Evolutionary conservation across 2,329 filamentous ascomycete species (phyloP), one percentile per base, ranked within the genome.

Genomic region (Fusarium pilosicola): DNA sequence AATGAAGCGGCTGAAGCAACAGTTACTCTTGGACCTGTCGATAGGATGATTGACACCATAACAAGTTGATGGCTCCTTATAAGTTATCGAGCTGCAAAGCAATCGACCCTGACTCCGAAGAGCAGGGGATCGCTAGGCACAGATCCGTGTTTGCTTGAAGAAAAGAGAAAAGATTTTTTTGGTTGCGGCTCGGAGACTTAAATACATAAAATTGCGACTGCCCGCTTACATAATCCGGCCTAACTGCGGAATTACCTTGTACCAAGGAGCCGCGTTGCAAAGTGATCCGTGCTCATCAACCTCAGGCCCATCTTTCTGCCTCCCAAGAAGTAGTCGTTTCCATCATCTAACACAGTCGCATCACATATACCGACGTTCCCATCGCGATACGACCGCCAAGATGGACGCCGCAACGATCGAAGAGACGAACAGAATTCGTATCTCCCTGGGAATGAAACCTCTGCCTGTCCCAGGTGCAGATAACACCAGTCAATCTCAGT

Each of bases 1-100:
- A 93, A 87, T 90, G 89, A 88, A 89, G 89, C 88, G 87, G 85
- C 85, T 84, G 84, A 83, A 86, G 85, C 83, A 86, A 86, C 85
- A 84, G 85, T 96, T 89, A 80, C 83, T 97, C 92, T 97, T 83
- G 94, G 92, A 96, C 91, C 93, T 96, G 95, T 97, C 94, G 93
- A 95, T 94, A 91, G 92, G 93, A 95, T 87, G 84, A 94, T 93
- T 91, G 88, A 93, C 92, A 95, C 90, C 93, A 94, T 91, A 84
- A 80, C 81, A 84, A 82, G 82, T 83, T 84, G 89, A 91, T 94
- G 92, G 91, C 92, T 95, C 93, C 93, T 91, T 94, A 81, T 54
- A 73, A 80, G 85, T 89, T 90, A 94, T 94, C 93, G 93, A 96
- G 90, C 91, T 96, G 93, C 90, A 81, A 90, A 93, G 89, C 85